Conservation (phyloP, 768 basidiomycete species). For the Lactarius tabidus region DNA sequence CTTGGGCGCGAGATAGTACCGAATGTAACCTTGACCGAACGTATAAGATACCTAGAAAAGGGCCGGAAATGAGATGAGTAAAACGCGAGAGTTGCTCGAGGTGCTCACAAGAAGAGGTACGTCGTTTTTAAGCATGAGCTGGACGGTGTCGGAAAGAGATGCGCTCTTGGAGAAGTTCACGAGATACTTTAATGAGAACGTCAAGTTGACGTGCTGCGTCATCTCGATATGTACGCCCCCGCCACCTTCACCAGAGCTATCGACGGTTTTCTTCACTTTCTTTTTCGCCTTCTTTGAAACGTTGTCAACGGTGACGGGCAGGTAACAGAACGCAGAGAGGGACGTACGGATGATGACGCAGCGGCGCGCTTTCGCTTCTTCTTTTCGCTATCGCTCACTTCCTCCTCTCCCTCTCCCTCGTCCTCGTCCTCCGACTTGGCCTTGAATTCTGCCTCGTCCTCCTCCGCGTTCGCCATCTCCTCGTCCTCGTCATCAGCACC, state of each 20-base stretch:
- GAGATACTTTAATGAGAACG: constrained; percentile 95
- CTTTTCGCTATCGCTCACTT: constrained; percentile 35
- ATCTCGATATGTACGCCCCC: constrained; percentile 69
- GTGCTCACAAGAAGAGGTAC: constrained; percentile 76
- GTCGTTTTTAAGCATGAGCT: constrained; percentile 88
- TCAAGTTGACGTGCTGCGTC: constrained; percentile 86
- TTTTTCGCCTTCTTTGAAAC: constrained; percentile 51
- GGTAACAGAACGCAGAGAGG: background rate
- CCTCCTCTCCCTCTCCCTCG: constrained; percentile 32
- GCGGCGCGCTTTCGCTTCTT: constrained; percentile 66
- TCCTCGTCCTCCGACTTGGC: constrained; percentile 34
- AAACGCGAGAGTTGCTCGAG: background rate
- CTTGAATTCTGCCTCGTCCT: constrained; percentile 42
- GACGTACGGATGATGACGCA: constrained; percentile 43
- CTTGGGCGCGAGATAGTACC: constrained; percentile 96
- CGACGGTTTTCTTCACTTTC: constrained; percentile 41
- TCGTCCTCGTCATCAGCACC: constrained; percentile 34
- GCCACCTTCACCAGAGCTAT: constrained; percentile 43
- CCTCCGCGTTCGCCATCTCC: constrained; percentile 48
- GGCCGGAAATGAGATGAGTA: background rate
- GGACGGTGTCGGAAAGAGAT: constrained; percentile 64
- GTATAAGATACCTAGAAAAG: constrained; percentile 74
- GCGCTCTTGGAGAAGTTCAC: constrained; percentile 94
- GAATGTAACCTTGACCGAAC: constrained; percentile 83
- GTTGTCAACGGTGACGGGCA: constrained; percentile 16